Base-by-base conservation (phyloP, 1,284 basidiomycete genomes). In the Cutaneotrichosporon cutaneum region DNA sequence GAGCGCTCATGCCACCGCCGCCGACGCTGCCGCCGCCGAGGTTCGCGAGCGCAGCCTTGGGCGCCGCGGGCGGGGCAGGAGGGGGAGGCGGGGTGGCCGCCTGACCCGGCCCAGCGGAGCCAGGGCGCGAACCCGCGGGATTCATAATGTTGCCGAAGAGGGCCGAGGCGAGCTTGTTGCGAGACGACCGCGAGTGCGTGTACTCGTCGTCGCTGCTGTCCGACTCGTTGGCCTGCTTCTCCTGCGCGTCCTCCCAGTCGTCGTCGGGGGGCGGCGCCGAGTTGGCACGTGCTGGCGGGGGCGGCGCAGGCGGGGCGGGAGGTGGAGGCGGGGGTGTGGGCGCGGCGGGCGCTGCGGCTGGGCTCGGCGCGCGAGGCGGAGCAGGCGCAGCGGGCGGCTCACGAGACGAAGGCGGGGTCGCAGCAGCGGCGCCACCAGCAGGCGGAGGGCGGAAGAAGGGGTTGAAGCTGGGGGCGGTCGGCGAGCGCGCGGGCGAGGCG, bases 161-260 rank as follows among this genome's bases (percentile, higher is more conserved):
- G 60, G 87, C 85, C 61, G 86, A 84, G 8, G 94, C 93, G 47
- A 95, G 86, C 61, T 86, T 86, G 64, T 85, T 84, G 8, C 90
- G 84, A 21, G 83, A 85, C 60, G 82, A 82, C 33, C 92, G 83
- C 14, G 86, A 87, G 9, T 81, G 81, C 50, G 83, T 82, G 67
- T 93, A 91, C 73, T 94, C 92, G 62, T 93, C 91, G 66, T 77
- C 75, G 45, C 67, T 69, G 30, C 87, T 89, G 61, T 71, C 69
- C 50, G 68, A 68, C 22, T 71, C 68, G 56, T 78, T 75, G 4
- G 85, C 84, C 6, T 87, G 85, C 61, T 87, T 87, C 78, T 94
- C 91, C 67, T 86, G 82, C 48, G 89, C 82, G 18, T 88, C 88
- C 61, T 90, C 92, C 93, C 93, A 95, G 62, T 93, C 92, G 24